Percentiles rank a stretch among this genome's conserved stretches.
Evolutionary conservation across 2,329 filamentous ascomycete genomes (phyloP).

Genomic region (Colletotrichum sp.): DNA sequence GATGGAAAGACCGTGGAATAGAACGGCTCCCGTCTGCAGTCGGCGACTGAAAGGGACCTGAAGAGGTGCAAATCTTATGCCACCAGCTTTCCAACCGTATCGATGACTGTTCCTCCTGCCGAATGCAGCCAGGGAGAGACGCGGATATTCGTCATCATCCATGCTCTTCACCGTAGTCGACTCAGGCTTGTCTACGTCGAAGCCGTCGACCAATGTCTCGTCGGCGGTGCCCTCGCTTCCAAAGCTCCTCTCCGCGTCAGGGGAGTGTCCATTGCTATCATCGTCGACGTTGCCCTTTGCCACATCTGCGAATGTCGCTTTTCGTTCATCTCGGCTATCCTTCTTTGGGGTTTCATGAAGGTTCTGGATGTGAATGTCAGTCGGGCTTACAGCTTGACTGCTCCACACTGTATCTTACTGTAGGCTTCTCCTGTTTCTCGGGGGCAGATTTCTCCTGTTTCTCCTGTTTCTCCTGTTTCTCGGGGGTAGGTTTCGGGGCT

Average conservation of each 20-base stretch:
- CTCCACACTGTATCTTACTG: not conserved
- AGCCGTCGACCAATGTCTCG: slow-evolving; percentile 18
- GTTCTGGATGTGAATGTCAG: not conserved
- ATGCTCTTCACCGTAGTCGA: slow-evolving; percentile 10
- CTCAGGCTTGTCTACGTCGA: not conserved
- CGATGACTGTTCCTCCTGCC: slow-evolving; percentile 24
- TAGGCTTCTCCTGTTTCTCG: not conserved
- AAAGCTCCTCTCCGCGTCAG: slow-evolving; percentile 4
- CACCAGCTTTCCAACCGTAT: slow-evolving; percentile 42
- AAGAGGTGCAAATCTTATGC: slow-evolving; percentile 85
- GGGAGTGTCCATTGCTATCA: not conserved
- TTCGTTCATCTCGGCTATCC: not conserved
- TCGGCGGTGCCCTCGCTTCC: slow-evolving; percentile 19
- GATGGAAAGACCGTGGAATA: slow-evolving; percentile 76
- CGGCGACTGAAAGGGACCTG: slow-evolving; percentile 74
- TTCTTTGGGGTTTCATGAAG: slow-evolving; percentile 11
- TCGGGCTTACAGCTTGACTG: no score
- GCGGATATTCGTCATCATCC: slow-evolving; percentile 19
- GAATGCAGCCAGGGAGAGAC: not conserved
- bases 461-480: not conserved
- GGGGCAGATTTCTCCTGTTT: not conserved
- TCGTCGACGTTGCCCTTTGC: not conserved
- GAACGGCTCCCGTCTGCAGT: slow-evolving; percentile 78
- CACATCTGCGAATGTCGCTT: slow-evolving; percentile 1
- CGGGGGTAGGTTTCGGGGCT: not conserved